Evolutionary conservation across 176 grass and related monocot genomes (phyloP), one percentile per base, ranked within the genome.

Genomic region (Musa acuminata): DNA sequence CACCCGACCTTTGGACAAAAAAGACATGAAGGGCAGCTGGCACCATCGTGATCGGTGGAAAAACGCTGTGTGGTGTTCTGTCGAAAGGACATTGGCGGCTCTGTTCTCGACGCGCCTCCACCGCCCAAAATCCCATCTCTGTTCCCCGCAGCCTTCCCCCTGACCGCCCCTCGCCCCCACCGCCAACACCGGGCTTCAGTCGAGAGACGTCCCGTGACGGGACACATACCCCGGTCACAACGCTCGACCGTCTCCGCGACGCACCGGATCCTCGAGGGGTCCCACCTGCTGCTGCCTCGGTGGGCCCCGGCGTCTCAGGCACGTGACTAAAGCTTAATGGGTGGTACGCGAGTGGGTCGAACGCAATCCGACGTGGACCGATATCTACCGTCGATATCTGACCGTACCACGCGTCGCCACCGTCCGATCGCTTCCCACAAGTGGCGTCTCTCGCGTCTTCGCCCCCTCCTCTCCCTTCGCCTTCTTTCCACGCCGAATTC

Each of bases 241-340:
- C 35, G 4, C 0, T 43, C 4, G 29, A 5, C 29, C 29, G 29
- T 35, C 29, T 35, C 29, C 29, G 29, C 29, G 29, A 3, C 3
- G 3, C 29, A 35, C 29, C 29, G 29, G 29, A 35, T 35, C 29
- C 29, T 35, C 29, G 29, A 35, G 3, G 29, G 29, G 29, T 35
- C 29, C 29, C 29, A 35, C 29, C 2, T 35, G 29, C 4, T 3
- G 29, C 29, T 35, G 3, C 0, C 29, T 35, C 29, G 3, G 64
- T 35, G 13, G 64, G 64, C 25, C 11, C 21, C 67, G 55, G 8
- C 9, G 11, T n/a, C 55, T 0, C 7, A 3, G 17, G 67, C 67
- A 70, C 67, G 51, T 70, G 67, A 17, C 9, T 11, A 70, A 70
- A 51, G 67, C 67, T 48, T 70, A 22, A 20, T 48, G 26, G 67